Evolutionary conservation across 2,329 filamentous ascomycete species (phyloP).

Genomic region (Colletotrichum tofieldiae): DNA sequence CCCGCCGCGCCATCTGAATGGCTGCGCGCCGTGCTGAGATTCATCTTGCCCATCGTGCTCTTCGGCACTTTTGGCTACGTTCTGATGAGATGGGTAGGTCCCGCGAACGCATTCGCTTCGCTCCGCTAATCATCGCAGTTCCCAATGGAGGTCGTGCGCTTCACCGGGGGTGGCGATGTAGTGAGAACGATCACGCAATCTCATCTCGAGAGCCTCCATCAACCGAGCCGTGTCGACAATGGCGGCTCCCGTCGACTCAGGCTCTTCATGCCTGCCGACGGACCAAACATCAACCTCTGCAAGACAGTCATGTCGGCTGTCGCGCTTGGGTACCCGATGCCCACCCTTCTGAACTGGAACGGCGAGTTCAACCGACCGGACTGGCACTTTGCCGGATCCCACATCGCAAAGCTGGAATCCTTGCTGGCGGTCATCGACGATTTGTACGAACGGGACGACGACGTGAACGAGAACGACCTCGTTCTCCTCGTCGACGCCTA

Average conservation of each 20-base stretch:
- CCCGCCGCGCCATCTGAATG: background rate
- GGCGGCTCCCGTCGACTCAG: constrained; percentile 49
- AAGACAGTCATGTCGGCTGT: constrained; percentile 57
- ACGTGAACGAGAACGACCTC: constrained; percentile 51
- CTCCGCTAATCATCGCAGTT: constrained; percentile 6
- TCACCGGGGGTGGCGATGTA: background rate
- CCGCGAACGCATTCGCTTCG: background rate
- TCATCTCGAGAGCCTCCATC: constrained; percentile 13
- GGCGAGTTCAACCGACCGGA: constrained; percentile 55
- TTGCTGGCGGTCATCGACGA: constrained; percentile 51
- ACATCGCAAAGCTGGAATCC: constrained; percentile 57
- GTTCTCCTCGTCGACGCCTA: constrained; percentile 57
- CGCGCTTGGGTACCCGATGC: constrained; percentile 56
- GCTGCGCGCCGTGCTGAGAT: background rate
- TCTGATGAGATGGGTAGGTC: constrained; percentile 11
- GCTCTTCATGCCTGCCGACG: constrained; percentile 58
- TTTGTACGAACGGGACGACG: constrained; percentile 46
- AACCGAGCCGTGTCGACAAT: background rate
- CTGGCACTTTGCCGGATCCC: constrained; percentile 57
- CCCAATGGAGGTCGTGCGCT: background rate
- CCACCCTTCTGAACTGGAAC: constrained; percentile 56
- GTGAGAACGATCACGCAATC: constrained; percentile 2
- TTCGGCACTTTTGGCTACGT: background rate
- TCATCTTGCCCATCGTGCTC: constrained; percentile 3
- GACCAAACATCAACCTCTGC: constrained; percentile 56